Base-by-base conservation (phyloP, 768 basidiomycete genomes). In the Kwoniella newhampshirensis region DNA sequence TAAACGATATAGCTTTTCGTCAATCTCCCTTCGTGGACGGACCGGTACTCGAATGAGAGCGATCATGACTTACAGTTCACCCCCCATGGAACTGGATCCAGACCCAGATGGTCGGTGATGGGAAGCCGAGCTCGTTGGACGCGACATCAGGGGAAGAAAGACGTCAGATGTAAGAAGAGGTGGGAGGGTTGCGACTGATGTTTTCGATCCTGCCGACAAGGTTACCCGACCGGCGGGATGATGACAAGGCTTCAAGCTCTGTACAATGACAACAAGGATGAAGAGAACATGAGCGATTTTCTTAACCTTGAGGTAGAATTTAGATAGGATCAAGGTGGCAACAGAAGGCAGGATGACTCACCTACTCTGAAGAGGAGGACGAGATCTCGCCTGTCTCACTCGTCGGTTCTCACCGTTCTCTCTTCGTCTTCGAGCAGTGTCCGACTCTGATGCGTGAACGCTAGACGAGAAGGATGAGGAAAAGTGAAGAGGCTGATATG, bases 41-140 rank as follows among this genome's bases (percentile, higher is more conserved):
- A n/a, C n/a, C n/a, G n/a, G n/a, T n/a, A n/a, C n/a, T n/a, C n/a
- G n/a, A n/a, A n/a, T n/a, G n/a, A n/a, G n/a, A n/a, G n/a, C n/a
- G n/a, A n/a, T n/a, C n/a, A 11, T 11, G 13, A 58, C 56, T 58
- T 43, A 58, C 56, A 26, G 26, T 51, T 58, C 56, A n/a, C 56
- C 56, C 2, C 56, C 56, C 49, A 51, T 51, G 42, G 50, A 43
- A 21, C 23, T 58, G 12, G 56, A 51, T 32, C 49, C 49, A 27
- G 49, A 43, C 15, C 56, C 42, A 37, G 56, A 51, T 7, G 41
- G 41, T 40, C 49, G 42, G 35, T 58, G 41, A 40, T 36, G 32
- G 9, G 56, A 51, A 35, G 56, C 42, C 18, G 56, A 51, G 2
- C 45, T 28, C 26, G 49, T 27, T 25, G 56, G 56, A 18, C 56